Evolutionary conservation across 1,284 basidiomycete species (phyloP), one percentile per base, ranked within the genome.

Genomic region (Tilletia walkeri): DNA sequence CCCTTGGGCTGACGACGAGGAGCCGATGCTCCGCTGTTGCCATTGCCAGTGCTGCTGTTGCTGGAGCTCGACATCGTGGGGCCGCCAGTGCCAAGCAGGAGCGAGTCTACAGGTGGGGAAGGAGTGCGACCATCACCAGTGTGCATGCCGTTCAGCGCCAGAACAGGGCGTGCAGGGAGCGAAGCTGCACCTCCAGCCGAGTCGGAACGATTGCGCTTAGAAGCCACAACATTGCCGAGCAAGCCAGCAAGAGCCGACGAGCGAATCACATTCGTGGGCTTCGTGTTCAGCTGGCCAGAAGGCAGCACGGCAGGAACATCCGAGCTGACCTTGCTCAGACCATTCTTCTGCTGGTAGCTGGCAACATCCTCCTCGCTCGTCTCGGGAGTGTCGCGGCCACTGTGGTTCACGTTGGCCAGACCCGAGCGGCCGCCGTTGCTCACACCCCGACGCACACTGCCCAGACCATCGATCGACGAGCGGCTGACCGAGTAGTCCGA

Each of bases 1-100:
- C 79, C 79, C 65, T 74, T 74, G 54, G 79, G 79, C 67, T 80
- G 79, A 41, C 79, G 78, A 47, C 73, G 72, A 9, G 77, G 76
- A 18, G 76, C 75, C 36, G 73, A 67, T 2, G 53, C 71, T 9
- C 67, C 68, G 30, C 74, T 73, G 71, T 73, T 72, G 63, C 10
- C 47, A 24, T 16, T n/a, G 9, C 65, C 65, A 30, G 24, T 30
- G 24, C 24, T 30, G 24, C 41, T 14, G 14, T 45, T 45, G 41
- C 41, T 45, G 41, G 9, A 7, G 41, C 41, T 45, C 41, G 41
- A 48, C 36, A 14, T 34, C 39, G 41, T 5, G 20, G n/a, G n/a
- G 6, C n/a, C 68, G 38, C 63, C 36, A 5, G n/a, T 7, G 4
- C n/a, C 36, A 16, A 67, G 66, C 48, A 50, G 36, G 16, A 47